Base-by-base conservation (phyloP, 2,329 filamentous ascomycete genomes). In the Aspergillus hortae region DNA sequence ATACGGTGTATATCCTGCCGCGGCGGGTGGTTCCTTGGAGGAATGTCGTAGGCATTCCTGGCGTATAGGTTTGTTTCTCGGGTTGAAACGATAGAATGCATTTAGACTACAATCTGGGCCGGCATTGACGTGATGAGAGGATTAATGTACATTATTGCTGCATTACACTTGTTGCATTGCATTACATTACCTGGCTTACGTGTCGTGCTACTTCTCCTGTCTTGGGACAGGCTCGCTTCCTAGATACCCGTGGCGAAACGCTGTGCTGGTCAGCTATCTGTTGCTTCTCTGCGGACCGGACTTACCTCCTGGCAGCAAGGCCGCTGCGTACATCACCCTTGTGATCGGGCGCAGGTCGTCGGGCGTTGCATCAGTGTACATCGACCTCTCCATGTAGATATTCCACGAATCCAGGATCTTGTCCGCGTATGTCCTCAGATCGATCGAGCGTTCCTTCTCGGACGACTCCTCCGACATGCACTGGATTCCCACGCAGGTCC, bases 291-390 rank as follows among this genome's bases (percentile, higher is more conserved):
- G 35, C 35, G 6, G 15, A 9, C 14, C 14, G 11, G 23, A 70
- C 77, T 76, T 58, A 82, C 80, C 78, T 58, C 80, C 80, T 4
- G 80, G 78, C 46, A 80, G 73, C 56, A 83, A 57, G 32, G 80
- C 80, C 4, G 80, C 71, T 12, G 80, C 77, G 67, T 81, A 82
- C 80, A 84, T 84, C 36, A 79, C 79, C 19, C 73, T 64, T 4
- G 79, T 82, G 38, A 84, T 84, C 0, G 80, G 80, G 42, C 71
- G 67, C 56, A 83, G 59, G 43, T 80, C 78, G 4, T 72, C 62
- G 12, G 73, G 67, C 1, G 72, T 63, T 17, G 67, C 57, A 14
- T 59, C 57, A 19, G 63, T 55, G 2, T 65, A 59, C 44, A 71
- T 61, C 14, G 68, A 62, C 6, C 67, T 53, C n/a, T 72, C 62